Evolutionary conservation across 202 grass and related monocot species (phyloP).

Genomic region (Schoenoplectus tabernaemontani): DNA sequence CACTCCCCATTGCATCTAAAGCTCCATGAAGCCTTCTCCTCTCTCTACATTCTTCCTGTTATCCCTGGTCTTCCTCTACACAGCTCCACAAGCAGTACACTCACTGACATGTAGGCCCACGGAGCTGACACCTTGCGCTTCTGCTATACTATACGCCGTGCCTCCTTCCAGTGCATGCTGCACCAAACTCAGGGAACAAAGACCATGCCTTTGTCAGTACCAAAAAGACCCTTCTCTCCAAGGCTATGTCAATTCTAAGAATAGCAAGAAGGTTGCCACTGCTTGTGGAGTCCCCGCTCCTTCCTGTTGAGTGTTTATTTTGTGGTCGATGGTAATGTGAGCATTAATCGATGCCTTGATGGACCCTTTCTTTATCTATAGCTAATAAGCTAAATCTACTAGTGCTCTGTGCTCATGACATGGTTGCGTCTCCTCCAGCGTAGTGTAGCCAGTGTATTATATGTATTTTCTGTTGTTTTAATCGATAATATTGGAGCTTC

Average conservation of each 20-base stretch:
- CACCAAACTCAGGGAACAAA: slow-evolving; percentile 57
- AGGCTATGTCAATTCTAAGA: slow-evolving; percentile 76
- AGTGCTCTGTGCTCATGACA: too few relatives aligned
- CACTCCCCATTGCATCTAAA: not conserved
- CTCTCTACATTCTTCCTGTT: slow-evolving; percentile 17
- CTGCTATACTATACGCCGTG: slow-evolving; percentile 40
- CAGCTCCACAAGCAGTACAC: not conserved
- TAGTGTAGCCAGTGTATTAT: too few relatives aligned
- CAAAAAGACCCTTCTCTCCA: slow-evolving; percentile 49
- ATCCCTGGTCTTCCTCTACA: slow-evolving; percentile 1
- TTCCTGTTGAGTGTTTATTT: slow-evolving; percentile 38
- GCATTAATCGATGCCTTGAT: too few relatives aligned
- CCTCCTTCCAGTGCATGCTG: slow-evolving; percentile 52
- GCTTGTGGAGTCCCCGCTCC: slow-evolving; percentile 41
- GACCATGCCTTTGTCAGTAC: slow-evolving; percentile 79
- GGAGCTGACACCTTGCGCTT: slow-evolving; percentile 55
- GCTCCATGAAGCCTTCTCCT: slow-evolving; percentile 11
- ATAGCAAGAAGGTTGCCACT: slow-evolving; percentile 65
- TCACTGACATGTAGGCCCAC: slow-evolving; percentile 50
- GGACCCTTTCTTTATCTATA: not conserved
- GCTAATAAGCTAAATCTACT: too few relatives aligned
- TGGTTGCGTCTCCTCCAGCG: too few relatives aligned
- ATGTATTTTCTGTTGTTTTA: not conserved
- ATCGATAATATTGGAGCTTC: not conserved
- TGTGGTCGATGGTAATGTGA: not conserved